Evolutionary conservation across 2,329 filamentous ascomycete species (phyloP).

Genomic region (Diatrype stigma): DNA sequence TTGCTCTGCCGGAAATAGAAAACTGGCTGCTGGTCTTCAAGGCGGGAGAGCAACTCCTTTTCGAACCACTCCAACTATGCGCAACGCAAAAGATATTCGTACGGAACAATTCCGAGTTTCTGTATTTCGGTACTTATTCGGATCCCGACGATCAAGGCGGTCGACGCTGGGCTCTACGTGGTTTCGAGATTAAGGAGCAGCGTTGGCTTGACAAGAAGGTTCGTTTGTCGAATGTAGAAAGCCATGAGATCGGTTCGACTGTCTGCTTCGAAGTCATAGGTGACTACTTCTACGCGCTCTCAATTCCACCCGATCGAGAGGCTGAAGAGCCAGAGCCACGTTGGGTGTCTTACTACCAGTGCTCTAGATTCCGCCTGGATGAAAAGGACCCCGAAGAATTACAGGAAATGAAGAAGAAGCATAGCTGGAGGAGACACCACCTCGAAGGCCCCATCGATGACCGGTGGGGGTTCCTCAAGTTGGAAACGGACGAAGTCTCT

Average conservation of each 20-base stretch:
- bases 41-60: slow-evolving; percentile 32
- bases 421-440: slow-evolving; percentile 63
- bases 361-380: slow-evolving; percentile 56
- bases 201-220: slow-evolving; percentile 41
- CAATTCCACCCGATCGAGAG: slow-evolving; percentile 60
- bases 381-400: slow-evolving; percentile 34
- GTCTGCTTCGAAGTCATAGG: slow-evolving; percentile 70
- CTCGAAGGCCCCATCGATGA: slow-evolving; percentile 69
- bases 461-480: slow-evolving; percentile 64
- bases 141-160: slow-evolving; percentile 45
- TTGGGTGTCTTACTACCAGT: slow-evolving; percentile 67
- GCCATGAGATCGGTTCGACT: slow-evolving; percentile 60
- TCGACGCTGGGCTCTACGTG: slow-evolving; percentile 59
- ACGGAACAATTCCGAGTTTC: slow-evolving; percentile 55
- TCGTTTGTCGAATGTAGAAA: slow-evolving; percentile 55
- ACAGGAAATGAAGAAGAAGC: slow-evolving; percentile 39
- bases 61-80: slow-evolving; percentile 37
- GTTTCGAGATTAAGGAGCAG: slow-evolving; percentile 41
- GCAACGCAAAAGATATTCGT: slow-evolving; percentile 60
- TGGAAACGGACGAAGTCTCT: slow-evolving; percentile 57
- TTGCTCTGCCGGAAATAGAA: slow-evolving; percentile 31
- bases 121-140: slow-evolving; percentile 65
- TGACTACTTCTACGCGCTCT: slow-evolving; percentile 64
- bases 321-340: slow-evolving; percentile 59
- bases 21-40: slow-evolving; percentile 53